Conservation (phyloP, 2,329 filamentous ascomycete species). For the Lecanosticta acicola region DNA sequence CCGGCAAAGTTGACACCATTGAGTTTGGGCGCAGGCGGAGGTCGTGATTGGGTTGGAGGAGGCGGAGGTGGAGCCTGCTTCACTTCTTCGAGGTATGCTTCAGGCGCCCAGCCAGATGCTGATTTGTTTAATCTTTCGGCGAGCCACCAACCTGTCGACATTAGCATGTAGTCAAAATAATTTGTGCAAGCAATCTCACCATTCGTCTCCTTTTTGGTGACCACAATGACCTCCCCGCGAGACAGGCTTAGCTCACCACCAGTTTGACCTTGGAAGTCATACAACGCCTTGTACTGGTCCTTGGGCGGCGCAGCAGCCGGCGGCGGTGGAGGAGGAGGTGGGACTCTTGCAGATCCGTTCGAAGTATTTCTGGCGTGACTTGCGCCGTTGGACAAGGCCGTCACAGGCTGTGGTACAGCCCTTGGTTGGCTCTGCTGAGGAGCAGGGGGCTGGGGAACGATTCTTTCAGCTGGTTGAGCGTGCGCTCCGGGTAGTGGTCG, state of each 20-base stretch:
- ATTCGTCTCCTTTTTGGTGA: constrained; percentile 92
- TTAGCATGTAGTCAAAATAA: too few species aligned
- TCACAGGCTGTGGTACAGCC: constrained; percentile 36
- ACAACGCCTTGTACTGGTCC: constrained; percentile 83
- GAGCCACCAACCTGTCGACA: constrained; percentile 99
- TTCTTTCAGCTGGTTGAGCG: constrained; percentile 22
- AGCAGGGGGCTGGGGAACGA: constrained; percentile 25
- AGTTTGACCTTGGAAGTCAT: constrained; percentile 81
- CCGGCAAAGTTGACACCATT: constrained; percentile 33
- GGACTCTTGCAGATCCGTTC: constrained; percentile 42
- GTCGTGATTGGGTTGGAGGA: constrained; percentile 50
- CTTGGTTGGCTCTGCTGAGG: constrained; percentile 35
- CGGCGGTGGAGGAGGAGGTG: constrained; percentile 59
- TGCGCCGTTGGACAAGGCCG: constrained; percentile 46
- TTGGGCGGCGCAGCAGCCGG: constrained; percentile 54
- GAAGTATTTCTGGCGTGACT: constrained; percentile 38
- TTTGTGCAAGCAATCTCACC: too few species aligned
- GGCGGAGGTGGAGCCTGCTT: constrained; percentile 51
- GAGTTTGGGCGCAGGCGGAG: constrained; percentile 52
- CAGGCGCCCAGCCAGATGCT: constrained; percentile 88
- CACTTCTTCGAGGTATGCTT: constrained; percentile 87
- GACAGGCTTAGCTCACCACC: constrained; percentile 78
- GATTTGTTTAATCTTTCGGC: constrained; percentile 64
- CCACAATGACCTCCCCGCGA: constrained; percentile 75
- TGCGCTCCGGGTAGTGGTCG: constrained; percentile 31